Evolutionary conservation across 2,329 filamentous ascomycete species (phyloP).

Genomic region (Ophiostoma ips): DNA sequence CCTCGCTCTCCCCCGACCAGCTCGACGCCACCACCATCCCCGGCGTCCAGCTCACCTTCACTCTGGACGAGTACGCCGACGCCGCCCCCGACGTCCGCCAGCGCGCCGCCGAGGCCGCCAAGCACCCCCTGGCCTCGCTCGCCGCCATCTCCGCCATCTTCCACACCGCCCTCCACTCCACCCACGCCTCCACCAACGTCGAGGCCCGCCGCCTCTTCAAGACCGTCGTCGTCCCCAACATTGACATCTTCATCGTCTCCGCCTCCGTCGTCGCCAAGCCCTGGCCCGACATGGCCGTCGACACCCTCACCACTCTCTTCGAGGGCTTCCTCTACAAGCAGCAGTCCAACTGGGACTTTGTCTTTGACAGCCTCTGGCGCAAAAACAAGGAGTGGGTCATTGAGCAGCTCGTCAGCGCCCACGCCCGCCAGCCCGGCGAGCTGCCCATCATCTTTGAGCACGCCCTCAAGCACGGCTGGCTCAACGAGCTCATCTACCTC

Average conservation of each 20-base stretch:
- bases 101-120: slow-evolving; percentile 49
- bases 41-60: slow-evolving; percentile 64
- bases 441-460: slow-evolving; percentile 63
- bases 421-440: slow-evolving; percentile 54
- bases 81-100: slow-evolving; percentile 36
- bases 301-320: slow-evolving; percentile 65
- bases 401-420: slow-evolving; percentile 62
- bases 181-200: slow-evolving; percentile 42
- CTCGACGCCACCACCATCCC: slow-evolving; percentile 79
- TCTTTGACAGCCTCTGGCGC: slow-evolving; percentile 81
- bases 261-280: slow-evolving; percentile 65
- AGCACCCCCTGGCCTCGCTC: slow-evolving; percentile 77
- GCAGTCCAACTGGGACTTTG: slow-evolving; percentile 69
- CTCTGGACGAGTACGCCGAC: slow-evolving; percentile 39
- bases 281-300: slow-evolving; percentile 60
- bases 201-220: slow-evolving; percentile 54
- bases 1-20: slow-evolving; percentile 59
- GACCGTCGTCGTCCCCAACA: slow-evolving; percentile 55
- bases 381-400: slow-evolving; percentile 82
- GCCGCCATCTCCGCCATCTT: slow-evolving; percentile 64
- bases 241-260: slow-evolving; percentile 67
- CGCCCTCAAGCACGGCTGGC: slow-evolving; percentile 68
- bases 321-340: slow-evolving; percentile 71
- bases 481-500: slow-evolving; percentile 64
- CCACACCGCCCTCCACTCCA: slow-evolving; percentile 47